Conservation (phyloP, 495 filamentous ascomycete species). For the Neurospora sp. region DNA sequence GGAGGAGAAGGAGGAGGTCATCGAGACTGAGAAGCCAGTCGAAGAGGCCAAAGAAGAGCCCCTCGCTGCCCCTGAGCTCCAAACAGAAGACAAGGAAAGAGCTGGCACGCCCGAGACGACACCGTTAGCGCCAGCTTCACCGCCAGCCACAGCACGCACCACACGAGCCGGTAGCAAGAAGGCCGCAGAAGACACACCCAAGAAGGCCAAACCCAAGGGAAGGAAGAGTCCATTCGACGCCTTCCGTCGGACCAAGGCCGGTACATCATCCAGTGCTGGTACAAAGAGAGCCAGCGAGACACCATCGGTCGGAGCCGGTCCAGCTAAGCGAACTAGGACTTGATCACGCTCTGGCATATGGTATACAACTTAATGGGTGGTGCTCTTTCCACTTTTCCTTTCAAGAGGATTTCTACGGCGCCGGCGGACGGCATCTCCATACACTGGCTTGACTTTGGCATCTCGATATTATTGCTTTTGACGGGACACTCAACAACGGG, state of each 20-base stretch:
- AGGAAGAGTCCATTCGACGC: conserved; percentile 54
- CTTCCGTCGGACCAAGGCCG: conserved; percentile 53
- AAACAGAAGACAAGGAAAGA: background rate
- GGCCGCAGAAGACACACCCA: conserved; percentile 14
- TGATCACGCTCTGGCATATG: conserved; percentile 9
- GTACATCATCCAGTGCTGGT: conserved; percentile 10
- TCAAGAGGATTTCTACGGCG: background rate
- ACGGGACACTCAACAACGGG: background rate
- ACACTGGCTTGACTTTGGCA: background rate
- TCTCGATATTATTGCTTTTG: background rate
- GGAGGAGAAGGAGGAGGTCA: background rate
- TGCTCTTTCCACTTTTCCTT: background rate
- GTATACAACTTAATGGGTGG: background rate
- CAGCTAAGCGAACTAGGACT: conserved; percentile 26
- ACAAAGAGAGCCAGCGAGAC: conserved; percentile 39
- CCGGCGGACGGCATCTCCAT: background rate
- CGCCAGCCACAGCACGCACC: conserved; percentile 44
- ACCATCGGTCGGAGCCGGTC: conserved; percentile 16
- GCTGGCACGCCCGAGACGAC: conserved; percentile 42
- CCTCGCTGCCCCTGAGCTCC: background rate
- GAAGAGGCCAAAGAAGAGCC: background rate
- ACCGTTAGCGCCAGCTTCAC: conserved; percentile 41
- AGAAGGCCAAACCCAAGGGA: conserved; percentile 16
- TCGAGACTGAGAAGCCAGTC: background rate
- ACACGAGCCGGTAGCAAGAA: conserved; percentile 33